A percentile compares a stretch with the other conserved stretches of the same genome.
These are phyloP conservation scores for Tylopilus sp. DNA, from an alignment of 1,284 basidiomycete genomes.

Conservation along the genomic window DNA sequence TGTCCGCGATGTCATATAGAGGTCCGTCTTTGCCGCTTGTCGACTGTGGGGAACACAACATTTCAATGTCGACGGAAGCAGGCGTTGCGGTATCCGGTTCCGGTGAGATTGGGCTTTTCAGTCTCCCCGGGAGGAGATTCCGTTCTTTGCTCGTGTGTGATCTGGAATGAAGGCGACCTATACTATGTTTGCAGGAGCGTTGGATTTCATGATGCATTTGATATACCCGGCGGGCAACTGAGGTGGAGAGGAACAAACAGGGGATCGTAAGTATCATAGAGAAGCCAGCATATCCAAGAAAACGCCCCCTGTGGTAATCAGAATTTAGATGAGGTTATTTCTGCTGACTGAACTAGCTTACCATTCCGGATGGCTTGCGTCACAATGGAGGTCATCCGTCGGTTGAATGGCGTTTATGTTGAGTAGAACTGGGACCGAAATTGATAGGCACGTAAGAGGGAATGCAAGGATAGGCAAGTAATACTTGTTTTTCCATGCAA, in stretches of 20 bases:
- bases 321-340: background rate
- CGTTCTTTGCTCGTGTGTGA: background rate
- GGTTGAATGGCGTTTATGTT: constrained; percentile 45
- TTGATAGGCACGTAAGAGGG: constrained; percentile 45
- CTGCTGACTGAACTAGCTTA: constrained; percentile 26
- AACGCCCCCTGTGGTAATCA: constrained; percentile 48
- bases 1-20: background rate
- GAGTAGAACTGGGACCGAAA: constrained; percentile 46
- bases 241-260: constrained; percentile 47
- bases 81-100: background rate
- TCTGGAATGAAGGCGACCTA: background rate
- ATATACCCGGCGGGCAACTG: constrained; percentile 41
- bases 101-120: background rate
- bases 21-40: background rate
- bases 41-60: background rate
- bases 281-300: constrained; percentile 59
- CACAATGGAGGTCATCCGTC: constrained; percentile 54
- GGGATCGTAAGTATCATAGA: constrained; percentile 54
- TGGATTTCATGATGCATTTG: constrained; percentile 26
- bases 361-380: constrained; percentile 55
- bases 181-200: background rate
- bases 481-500: constrained; percentile 46
- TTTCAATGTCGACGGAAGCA: background rate
- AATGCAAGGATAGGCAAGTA: constrained; percentile 44
- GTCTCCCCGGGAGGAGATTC: background rate